Base-by-base conservation (phyloP, 306 rosid genomes). In the Dalbergia oliveri region DNA sequence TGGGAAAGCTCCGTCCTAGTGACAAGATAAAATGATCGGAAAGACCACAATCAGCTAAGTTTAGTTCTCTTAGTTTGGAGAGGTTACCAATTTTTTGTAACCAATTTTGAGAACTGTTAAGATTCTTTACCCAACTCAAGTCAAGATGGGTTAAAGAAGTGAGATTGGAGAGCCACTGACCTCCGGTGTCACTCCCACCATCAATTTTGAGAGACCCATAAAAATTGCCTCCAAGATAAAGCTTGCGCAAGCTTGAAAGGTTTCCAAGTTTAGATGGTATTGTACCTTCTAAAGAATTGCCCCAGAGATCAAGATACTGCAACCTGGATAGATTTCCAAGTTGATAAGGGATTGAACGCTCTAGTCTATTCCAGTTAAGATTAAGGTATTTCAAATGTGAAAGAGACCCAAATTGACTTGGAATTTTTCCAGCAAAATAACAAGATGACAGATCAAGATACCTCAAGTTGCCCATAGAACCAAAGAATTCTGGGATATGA, bases 201-300 rank as follows among this genome's bases (percentile, higher is more conserved):
- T 16, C 11, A 49, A 77, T n/a, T 81, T 72, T 41, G 4, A 79
- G 75, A 70, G 19, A 0, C 8, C 5, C 18, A 3, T 1, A 0
- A 14, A 0, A 14, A 50, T 12, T 1, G 0, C 39, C 43, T 11
- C 44, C 66, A 15, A 85, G 66, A 51, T 34, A 6, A 44, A 85
- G 85, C 34, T 49, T 5, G 0, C 72, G 74, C 59, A 85, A 81
- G 5, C 31, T 66, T 14, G 83, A 72, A 45, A 85, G 86, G 6
- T 64, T 77, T 23, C 86, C 85, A 18, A 84, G 84, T 56, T 84
- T 76, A 50, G 57, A 58, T 15, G 84, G 87, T 15, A 80, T 56
- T 0, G 13, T 75, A 9, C 84, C n/a, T n/a, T n/a, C n/a, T n/a
- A n/a, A n/a, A n/a, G n/a, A n/a, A n/a, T n/a, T n/a, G n/a, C n/a